These are phyloP conservation scores for Poterioochromonas sp. DNA, from an alignment of 352 stramenopile species.

Conservation along the genomic window DNA sequence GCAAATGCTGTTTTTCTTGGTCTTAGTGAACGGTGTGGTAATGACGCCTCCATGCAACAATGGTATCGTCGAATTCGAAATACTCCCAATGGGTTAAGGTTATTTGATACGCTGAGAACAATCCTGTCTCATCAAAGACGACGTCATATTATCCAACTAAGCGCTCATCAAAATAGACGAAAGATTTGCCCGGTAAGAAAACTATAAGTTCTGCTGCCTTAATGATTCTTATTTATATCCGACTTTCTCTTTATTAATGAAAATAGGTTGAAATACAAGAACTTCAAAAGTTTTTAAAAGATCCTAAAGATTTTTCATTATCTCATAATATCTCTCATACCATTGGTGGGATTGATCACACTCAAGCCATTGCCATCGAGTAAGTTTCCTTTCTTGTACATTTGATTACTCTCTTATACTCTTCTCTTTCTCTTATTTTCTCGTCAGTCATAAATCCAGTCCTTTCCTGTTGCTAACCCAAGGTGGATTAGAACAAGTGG, in stretches of 20 bases:
- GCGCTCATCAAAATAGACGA: no score
- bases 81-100: no score
- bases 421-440: not conserved
- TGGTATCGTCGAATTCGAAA: no score
- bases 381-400: not conserved
- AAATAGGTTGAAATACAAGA: no score
- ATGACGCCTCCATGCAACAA: no score
- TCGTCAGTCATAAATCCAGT: not conserved
- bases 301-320: not conserved
- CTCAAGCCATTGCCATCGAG: not conserved
- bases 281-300: not conserved
- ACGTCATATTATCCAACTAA: not conserved
- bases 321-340: not conserved
- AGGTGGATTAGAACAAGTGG: not conserved
- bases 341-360: not conserved
- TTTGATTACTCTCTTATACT: not conserved
- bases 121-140: not conserved
- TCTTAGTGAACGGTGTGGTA: no score
- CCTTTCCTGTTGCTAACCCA: not conserved
- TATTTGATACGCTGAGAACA: not conserved
- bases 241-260: not conserved
- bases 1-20: no score
- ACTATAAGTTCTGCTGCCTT: not conserved
- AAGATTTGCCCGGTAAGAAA: not conserved
- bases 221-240: not conserved